These are phyloP conservation scores for Hemileccinum rubropunctum DNA, from an alignment of 768 basidiomycete genomes.

Conservation along the genomic window DNA sequence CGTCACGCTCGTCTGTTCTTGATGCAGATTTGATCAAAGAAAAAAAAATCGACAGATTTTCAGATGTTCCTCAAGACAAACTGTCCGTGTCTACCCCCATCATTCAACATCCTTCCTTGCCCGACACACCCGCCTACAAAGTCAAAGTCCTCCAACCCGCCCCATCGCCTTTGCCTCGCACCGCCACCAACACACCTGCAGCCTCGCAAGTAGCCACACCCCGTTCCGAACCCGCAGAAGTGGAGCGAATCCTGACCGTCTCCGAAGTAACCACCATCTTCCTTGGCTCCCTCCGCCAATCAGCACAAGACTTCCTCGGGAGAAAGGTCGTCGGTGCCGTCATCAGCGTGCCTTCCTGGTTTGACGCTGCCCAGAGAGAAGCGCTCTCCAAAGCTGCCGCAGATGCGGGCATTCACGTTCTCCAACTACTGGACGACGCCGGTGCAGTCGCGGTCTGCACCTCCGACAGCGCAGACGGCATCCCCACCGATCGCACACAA, in stretches of 20 bases:
- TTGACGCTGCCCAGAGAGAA: constrained; percentile 61
- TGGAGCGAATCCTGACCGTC: constrained; percentile 72
- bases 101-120: constrained; percentile 68
- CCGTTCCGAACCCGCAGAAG: constrained; percentile 64
- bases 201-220: constrained; percentile 70
- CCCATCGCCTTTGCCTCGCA: constrained; percentile 61
- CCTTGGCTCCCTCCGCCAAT: constrained; percentile 77
- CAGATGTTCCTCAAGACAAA: constrained; percentile 60
- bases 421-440: constrained; percentile 86
- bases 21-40: not conserved
- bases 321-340: constrained; percentile 77
- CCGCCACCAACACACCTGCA: constrained; percentile 57
- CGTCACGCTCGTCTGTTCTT: constrained; percentile 19
- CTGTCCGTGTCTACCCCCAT: constrained; percentile 61
- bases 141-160: constrained; percentile 79
- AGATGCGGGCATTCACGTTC: constrained; percentile 77
- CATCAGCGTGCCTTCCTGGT: constrained; percentile 77
- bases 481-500: constrained; percentile 65
- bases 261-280: constrained; percentile 85
- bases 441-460: constrained; percentile 66
- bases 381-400: constrained; percentile 73
- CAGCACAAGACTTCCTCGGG: constrained; percentile 90
- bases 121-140: constrained; percentile 79
- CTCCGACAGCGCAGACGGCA: constrained; percentile 40
- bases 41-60: constrained; percentile 51